Percentiles rank a stretch among this genome's conserved stretches.
phyloP scores from a whole-genome alignment of 129 eudicot genomes.

The Sambucus nigra region DNA sequence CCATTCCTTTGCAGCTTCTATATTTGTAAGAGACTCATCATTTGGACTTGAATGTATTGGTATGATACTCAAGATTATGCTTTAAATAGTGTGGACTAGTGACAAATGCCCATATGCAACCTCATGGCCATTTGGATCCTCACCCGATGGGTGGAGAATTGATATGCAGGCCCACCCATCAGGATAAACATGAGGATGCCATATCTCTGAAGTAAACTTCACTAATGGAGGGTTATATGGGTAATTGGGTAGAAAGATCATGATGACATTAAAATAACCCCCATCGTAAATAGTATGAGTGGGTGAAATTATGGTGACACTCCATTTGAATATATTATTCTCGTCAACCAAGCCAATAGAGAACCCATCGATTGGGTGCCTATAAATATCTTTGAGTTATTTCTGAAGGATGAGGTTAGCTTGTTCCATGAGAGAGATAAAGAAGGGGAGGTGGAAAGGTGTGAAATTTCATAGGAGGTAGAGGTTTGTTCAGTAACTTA shows the following conservation, averaged over 20 bases:
- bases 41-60: constrained; percentile 30
- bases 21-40: constrained; percentile 30
- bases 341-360: no score
- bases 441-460: no score
- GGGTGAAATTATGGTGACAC: no score
- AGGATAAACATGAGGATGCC: constrained; percentile 3
- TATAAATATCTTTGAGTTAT: no score
- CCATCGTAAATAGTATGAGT: no score
- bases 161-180: background rate
- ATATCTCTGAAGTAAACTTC: constrained; percentile 3
- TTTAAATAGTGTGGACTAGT: constrained; percentile 9
- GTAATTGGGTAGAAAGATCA: background rate
- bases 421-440: no score
- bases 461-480: no score
- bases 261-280: constrained; percentile 1
- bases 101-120: background rate
- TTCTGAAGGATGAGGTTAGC: no score
- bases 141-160: background rate
- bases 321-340: no score
- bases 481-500: no score
- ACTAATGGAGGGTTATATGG: background rate
- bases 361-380: no score
- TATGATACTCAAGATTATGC: constrained; percentile 30
- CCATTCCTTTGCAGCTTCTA: constrained; percentile 45
- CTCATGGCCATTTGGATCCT: constrained; percentile 3